Evolutionary conservation across 768 basidiomycete genomes (phyloP), one percentile per base, ranked within the genome.

Genomic region (Tylopilus subfusipes): DNA sequence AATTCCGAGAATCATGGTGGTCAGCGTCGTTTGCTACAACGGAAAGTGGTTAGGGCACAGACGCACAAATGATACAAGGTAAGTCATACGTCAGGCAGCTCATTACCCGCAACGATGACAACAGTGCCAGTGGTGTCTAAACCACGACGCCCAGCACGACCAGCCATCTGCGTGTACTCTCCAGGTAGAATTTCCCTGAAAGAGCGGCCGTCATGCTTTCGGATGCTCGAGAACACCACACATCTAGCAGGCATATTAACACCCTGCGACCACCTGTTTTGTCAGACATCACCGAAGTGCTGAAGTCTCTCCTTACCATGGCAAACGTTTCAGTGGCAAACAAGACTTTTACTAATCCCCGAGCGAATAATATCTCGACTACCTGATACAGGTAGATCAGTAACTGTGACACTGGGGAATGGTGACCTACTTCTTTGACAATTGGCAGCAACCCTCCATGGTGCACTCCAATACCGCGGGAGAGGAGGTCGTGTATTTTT

Each of bases 291-390:
- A 21, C 52, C 48, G 11, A 55, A 54, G 30, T 6, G 30, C 39
- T n/a, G 24, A 5, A 10, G 24, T 19, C 11, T 39, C 10, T 44
- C 33, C 77, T 53, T 52, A 93, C 95, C 96, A 99, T 98, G 0
- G 96, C 96, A 69, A 99, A 99, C 0, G 97, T 99, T 73, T 99
- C 97, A 5, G 97, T 99, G 1, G 97, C 97, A 68, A 99, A 99
- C 8, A 99, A 75, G 21, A 97, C 84, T 72, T 98, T 98, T 56
- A 99, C 95, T 47, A 98, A 75, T 18, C 97, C 97, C 42, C 93
- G 84, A 10, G 94, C 90, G 69, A 99, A 99, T 18, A 99, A 77
- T 39, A 98, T 88, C 70, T 99, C 97, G 9, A 98, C 95, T 21
- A 98, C 85, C 90, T 97, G 55, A 48, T 18, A 25, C 3, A 55